Base-by-base conservation (phyloP, 2,329 filamentous ascomycete genomes). In the Torrubiella hemipterigena region DNA sequence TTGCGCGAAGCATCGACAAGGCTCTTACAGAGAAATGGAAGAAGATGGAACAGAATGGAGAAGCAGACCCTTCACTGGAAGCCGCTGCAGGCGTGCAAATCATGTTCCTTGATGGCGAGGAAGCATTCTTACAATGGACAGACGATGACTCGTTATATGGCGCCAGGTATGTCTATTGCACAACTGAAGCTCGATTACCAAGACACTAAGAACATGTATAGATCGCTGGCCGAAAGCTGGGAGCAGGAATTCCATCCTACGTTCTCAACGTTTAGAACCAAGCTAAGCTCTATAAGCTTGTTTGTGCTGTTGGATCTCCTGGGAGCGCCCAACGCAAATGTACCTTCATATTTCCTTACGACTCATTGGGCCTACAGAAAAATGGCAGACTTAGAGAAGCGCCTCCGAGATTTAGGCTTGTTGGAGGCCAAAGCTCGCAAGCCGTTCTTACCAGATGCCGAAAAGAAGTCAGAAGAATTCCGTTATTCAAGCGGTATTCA, bases 251-350 rank as follows among this genome's bases (percentile, higher is more conserved):
- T 68, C 21, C 73, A 95, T 47, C 71, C 79, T 6, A 69, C 78
- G 9, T 66, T 75, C 43, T 84, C 82, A n/a, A 76, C 73, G 5
- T 93, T 81, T 56, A 73, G 71, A 34, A 89, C 70, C 1, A 74
- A 77, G 0, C 62, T 96, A 3, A 69, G 77, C 18, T 77, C 84
- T 21, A 95, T 96, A 48, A 78, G 77, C 33, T 69, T 96, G 9
- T 94, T 96, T 50, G 67, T 96, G 7, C 73, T 96, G n/a, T 71
- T 96, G 18, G 91, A 96, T 52, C 69, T 96, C 7, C 73, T 96
- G 0, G 91, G 91, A 7, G 60, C 73, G 1, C 57, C 70, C 9
- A 55, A 72, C 25, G 85, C 87, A 0, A 59, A 47, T 1, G 68
- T 98, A 2, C 85, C 85, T 2, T 93, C 84, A 1, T 95, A 89